These are phyloP conservation scores for Rhodomyrtus psidioides DNA, from an alignment of 441 rosid genomes.

Conservation along the genomic window DNA sequence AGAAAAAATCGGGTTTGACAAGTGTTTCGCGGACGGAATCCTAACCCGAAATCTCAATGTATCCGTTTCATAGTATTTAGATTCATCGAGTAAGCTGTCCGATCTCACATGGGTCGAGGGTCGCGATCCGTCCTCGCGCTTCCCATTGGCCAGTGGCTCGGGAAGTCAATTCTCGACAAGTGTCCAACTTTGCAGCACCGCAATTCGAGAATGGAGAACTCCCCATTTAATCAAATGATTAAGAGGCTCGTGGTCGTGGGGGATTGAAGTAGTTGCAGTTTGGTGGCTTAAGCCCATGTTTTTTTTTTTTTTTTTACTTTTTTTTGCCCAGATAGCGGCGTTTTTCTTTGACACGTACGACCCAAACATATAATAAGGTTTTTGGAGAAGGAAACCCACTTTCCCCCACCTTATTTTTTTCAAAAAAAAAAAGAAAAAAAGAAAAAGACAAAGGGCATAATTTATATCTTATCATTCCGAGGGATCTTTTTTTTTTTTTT, in stretches of 20 bases:
- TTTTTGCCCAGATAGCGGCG: not conserved
- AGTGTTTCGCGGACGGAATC: too few relatives aligned
- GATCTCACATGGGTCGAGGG: not conserved
- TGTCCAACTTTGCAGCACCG: not conserved
- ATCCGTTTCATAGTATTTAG: too few relatives aligned
- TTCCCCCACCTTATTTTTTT: not conserved
- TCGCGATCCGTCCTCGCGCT: not conserved
- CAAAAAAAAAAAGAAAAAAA: fast-evolving
- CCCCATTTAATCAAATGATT: not conserved
- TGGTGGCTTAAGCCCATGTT: not conserved
- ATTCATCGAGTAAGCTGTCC: too few relatives aligned
- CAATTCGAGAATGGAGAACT: not conserved
- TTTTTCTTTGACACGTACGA: not conserved
- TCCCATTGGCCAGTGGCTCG: not conserved
- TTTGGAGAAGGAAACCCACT: not conserved
- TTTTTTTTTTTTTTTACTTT: not conserved
- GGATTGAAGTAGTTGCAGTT: not conserved
- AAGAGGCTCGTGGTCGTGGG: not conserved
- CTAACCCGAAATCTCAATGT: too few relatives aligned
- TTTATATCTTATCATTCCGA: not conserved
- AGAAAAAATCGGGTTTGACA: too few relatives aligned
- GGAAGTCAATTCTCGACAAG: not conserved
- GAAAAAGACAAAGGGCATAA: not conserved
- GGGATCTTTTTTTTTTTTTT: not conserved
- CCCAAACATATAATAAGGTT: not conserved